Evolutionary conservation across 2,329 filamentous ascomycete species (phyloP).

Genomic region (Ophiostoma quercus): DNA sequence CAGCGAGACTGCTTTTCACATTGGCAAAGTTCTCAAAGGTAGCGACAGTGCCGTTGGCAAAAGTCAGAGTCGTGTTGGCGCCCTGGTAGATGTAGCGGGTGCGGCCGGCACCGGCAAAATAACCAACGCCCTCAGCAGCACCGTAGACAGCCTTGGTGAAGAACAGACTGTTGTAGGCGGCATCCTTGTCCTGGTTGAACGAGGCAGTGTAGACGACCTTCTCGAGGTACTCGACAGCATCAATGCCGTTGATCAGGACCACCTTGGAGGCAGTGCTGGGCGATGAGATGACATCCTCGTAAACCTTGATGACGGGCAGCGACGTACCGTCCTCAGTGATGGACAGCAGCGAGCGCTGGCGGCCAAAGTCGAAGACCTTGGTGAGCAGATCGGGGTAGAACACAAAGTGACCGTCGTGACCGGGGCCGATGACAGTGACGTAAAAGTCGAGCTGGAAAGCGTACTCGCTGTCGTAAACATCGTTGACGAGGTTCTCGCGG

Average conservation of each 20-base stretch:
- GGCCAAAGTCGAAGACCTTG: slow-evolving; percentile 37
- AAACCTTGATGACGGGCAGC: slow-evolving; percentile 46
- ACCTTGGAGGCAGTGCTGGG: slow-evolving; percentile 28
- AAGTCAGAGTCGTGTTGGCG: slow-evolving; percentile 36
- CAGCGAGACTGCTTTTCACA: slow-evolving; percentile 32
- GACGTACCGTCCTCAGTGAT: slow-evolving; percentile 34
- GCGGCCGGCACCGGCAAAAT: slow-evolving; percentile 35
- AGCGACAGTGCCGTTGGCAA: slow-evolving; percentile 36
- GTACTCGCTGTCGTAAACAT: slow-evolving; percentile 39
- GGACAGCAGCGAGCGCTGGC: slow-evolving; percentile 39
- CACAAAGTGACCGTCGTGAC: slow-evolving; percentile 41
- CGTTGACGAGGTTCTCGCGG: slow-evolving; percentile 33
- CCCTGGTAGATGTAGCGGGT: slow-evolving; percentile 33
- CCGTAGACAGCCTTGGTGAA: slow-evolving; percentile 30
- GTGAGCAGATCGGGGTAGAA: slow-evolving; percentile 40
- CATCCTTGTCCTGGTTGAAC: slow-evolving; percentile 32
- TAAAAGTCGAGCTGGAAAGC: slow-evolving; percentile 41
- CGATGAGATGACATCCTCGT: slow-evolving; percentile 31
- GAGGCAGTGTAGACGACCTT: slow-evolving; percentile 39
- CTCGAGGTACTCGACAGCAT: slow-evolving; percentile 37
- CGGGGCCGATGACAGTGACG: slow-evolving; percentile 36
- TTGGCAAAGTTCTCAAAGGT: slow-evolving; percentile 34
- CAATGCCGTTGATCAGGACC: slow-evolving; percentile 32
- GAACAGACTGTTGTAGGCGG: slow-evolving; percentile 40
- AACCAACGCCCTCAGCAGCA: slow-evolving; percentile 28